Conservation (phyloP, 2,329 filamentous ascomycete species). For the Claviceps purpurea region DNA sequence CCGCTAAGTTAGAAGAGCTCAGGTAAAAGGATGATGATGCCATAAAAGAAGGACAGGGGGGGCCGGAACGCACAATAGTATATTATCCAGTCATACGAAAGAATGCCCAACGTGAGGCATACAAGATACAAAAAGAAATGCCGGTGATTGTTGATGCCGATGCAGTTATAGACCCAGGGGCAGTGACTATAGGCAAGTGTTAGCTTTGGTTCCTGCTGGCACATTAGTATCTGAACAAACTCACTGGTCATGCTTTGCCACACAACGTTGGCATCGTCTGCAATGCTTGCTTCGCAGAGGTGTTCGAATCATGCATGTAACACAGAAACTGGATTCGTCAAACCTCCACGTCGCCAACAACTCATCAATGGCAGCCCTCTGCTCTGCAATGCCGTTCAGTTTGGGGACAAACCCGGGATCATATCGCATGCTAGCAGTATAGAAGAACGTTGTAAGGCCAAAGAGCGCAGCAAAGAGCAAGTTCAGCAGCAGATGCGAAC, state of each 20-base stretch:
- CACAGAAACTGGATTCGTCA: slow-evolving; percentile 88
- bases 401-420: slow-evolving; percentile 93
- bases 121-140: slow-evolving; percentile 90
- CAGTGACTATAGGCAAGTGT: slow-evolving; percentile 56
- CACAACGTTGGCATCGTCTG: slow-evolving; percentile 76
- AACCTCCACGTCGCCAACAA: slow-evolving; percentile 77
- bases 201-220: not conserved
- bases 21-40: no score
- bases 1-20: no score
- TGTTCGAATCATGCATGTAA: slow-evolving; percentile 85
- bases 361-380: slow-evolving; percentile 79
- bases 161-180: slow-evolving; percentile 94
- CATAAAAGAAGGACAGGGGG: no score
- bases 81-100: slow-evolving; percentile 56
- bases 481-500: slow-evolving; percentile 58
- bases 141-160: slow-evolving; percentile 89
- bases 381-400: slow-evolving; percentile 74
- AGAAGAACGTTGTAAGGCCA: slow-evolving; percentile 68
- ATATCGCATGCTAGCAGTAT: slow-evolving; percentile 68
- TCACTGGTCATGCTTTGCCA: slow-evolving; percentile 94
- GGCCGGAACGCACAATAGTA: slow-evolving; percentile 48
- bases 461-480: slow-evolving; percentile 55
- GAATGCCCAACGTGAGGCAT: slow-evolving; percentile 60
- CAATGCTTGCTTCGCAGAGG: slow-evolving; percentile 94
- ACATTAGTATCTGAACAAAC: slow-evolving; percentile 16